Evolutionary conservation across 1,284 basidiomycete species (phyloP), one percentile per base, ranked within the genome.

Genomic region (Trichosporon sp.): DNA sequence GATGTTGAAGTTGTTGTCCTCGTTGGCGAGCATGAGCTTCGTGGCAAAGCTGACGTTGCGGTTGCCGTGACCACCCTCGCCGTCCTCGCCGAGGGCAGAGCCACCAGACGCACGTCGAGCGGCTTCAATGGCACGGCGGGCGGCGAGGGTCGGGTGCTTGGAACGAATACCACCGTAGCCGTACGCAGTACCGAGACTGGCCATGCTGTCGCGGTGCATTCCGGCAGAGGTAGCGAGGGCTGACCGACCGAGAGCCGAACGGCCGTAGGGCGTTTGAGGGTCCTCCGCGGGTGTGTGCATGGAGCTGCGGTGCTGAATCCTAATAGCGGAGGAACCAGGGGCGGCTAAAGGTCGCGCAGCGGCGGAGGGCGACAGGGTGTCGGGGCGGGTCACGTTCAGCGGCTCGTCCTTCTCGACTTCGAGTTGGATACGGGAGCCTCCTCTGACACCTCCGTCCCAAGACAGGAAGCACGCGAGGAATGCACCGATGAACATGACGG

Each of bases 401-500:
- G 82, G 79, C 71, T 83, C 82, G 70, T 82, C 83, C 83, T 96
- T 95, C 81, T 94, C 93, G 0, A 88, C 87, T 4, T 89, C 87
- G 10, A 98, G 88, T 35, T 89, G 89, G 75, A 98, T 96, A 21
- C 82, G 78, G 0, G 89, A 88, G 8, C 94, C 93, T 72, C 91
- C 89, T 48, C 92, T 88, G 26, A 93, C 91, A 35, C 95, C 94
- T 70, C 93, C 96, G 80, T 99, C 94, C 75, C 88, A 90, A 16
- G 90, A 92, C 64, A 99, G 89, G 86, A 98, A 97, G 72, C 95
- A 90, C 0, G 91, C 90, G 32, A 99, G 86, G 65, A 97, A 79
- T 0, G 94, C 91, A 14, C 96, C 96, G 87, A 82, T 72, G 38
- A 83, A 87, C 66, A 94, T 85, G 37, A 93, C 92, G 51, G 92